Conservation (phyloP, 2,329 filamentous ascomycete species). For the Chrysoporthe cubensis region DNA sequence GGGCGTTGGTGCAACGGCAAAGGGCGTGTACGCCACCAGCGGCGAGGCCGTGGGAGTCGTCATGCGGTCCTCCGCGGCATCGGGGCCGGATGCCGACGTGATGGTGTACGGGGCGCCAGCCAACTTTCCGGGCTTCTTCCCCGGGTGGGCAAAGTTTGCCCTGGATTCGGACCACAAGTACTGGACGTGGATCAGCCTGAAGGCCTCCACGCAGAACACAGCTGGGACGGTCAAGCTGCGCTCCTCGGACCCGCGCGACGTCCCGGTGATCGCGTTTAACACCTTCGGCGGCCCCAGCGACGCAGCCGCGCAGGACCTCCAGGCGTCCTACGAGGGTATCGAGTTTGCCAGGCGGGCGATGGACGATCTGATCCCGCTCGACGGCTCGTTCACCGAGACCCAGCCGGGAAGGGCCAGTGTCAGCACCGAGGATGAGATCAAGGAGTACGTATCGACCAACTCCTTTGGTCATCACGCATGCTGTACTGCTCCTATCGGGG, state of each 20-base stretch:
- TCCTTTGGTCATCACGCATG: conserved; percentile 30
- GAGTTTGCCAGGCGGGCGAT: conserved; percentile 47
- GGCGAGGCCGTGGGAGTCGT: conserved; percentile 39
- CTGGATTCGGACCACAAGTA: conserved; percentile 42
- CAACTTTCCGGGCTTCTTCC: conserved; percentile 46
- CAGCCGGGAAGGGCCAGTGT: conserved; percentile 28
- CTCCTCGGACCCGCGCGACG: conserved; percentile 65
- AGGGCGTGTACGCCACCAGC: conserved; percentile 41
- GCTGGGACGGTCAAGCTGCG: conserved; percentile 65
- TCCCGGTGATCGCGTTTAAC: conserved; percentile 66
- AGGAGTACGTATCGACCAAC: conserved; percentile 29
- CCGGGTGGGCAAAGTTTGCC: conserved; percentile 40
- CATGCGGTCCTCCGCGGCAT: conserved; percentile 35
- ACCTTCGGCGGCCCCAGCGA: conserved; percentile 58
- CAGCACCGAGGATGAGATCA: conserved; percentile 29
- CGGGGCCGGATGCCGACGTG: conserved; percentile 37
- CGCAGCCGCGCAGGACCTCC: conserved; percentile 51
- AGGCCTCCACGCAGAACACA: conserved; percentile 65
- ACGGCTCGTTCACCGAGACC: conserved; percentile 30
- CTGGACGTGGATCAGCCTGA: conserved; percentile 55
- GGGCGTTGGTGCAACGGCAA: conserved; percentile 28
- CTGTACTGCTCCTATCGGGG: conserved; percentile 36
- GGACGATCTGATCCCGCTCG: conserved; percentile 22
- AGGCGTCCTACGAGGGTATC: conserved; percentile 61
- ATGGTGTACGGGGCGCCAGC: conserved; percentile 45